phyloP scores from a whole-genome alignment of 2,329 filamentous ascomycete species.

The Penicillium crustosum region DNA sequence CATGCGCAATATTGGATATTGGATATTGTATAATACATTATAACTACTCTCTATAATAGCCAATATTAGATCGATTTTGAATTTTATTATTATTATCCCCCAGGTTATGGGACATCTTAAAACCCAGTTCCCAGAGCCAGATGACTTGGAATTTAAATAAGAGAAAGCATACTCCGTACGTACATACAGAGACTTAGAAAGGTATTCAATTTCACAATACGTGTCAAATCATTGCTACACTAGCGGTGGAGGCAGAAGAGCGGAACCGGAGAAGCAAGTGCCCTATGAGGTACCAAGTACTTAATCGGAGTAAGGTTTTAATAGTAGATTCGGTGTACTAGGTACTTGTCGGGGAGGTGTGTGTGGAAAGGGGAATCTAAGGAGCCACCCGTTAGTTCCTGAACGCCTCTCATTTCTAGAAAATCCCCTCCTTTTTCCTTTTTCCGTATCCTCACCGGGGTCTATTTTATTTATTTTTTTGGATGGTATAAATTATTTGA shows the following conservation, averaged over 20 bases:
- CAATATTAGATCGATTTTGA: background rate
- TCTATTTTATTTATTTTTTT: background rate
- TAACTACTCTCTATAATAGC: background rate
- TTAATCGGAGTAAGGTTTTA: background rate
- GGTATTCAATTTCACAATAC: slow-evolving; percentile 7
- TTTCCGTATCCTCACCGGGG: background rate
- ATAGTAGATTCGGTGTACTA: slow-evolving; percentile 7
- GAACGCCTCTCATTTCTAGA: slow-evolving; percentile 8
- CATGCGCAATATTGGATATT: slow-evolving; percentile 2
- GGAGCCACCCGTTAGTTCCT: slow-evolving; percentile 16
- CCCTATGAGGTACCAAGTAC: slow-evolving; percentile 7
- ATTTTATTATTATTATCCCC: background rate
- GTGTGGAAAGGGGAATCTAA: slow-evolving; percentile 10
- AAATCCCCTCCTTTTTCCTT: slow-evolving; percentile 2
- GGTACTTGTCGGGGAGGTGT: slow-evolving; percentile 1
- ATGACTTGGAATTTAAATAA: background rate
- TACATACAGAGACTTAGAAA: background rate
- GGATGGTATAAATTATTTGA: background rate
- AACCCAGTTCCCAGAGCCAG: background rate
- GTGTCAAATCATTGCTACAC: slow-evolving; percentile 14
- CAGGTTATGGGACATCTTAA: background rate
- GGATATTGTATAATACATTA: background rate
- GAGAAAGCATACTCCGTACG: background rate
- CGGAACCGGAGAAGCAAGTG: background rate
- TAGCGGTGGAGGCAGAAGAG: slow-evolving; percentile 11